Conservation (phyloP, 2,329 filamentous ascomycete genomes). For the Xylaria sp. region DNA sequence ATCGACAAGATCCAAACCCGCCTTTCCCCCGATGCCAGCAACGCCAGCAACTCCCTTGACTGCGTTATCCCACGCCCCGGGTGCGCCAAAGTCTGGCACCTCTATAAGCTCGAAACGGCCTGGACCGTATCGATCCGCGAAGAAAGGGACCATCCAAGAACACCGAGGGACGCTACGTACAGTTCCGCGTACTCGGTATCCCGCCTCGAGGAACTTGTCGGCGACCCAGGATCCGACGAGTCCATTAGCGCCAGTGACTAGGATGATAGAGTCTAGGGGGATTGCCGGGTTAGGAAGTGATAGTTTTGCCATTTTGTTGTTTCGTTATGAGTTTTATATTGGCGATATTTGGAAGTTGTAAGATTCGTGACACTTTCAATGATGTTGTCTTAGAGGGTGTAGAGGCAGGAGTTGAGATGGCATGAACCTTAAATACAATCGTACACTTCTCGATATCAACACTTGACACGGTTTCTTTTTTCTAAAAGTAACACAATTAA, state of each 20-base stretch:
- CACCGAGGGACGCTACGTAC: constrained; percentile 52
- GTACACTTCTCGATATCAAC: neutral
- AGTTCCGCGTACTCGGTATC: constrained; percentile 58
- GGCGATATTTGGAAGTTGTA: neutral
- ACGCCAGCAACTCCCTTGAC: constrained; percentile 45
- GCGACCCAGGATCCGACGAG: constrained; percentile 36
- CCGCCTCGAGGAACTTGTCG: constrained; percentile 41
- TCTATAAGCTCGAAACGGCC: constrained; percentile 46
- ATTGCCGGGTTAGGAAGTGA: constrained; percentile 28
- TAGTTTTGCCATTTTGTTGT: constrained; percentile 25
- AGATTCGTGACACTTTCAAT: neutral
- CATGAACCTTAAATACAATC: constrained; percentile 10
- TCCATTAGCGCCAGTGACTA: constrained; percentile 42
- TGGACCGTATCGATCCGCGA: constrained; percentile 44
- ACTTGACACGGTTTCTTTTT: neutral
- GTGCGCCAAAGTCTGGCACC: constrained; percentile 45
- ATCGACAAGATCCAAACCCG: constrained; percentile 39
- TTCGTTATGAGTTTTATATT: neutral
- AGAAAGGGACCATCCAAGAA: constrained; percentile 48
- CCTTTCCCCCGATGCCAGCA: constrained; percentile 45
- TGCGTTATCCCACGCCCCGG: constrained; percentile 44
- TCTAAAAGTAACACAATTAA: neutral
- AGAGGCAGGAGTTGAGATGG: neutral
- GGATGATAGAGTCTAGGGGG: constrained; percentile 30
- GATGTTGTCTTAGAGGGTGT: neutral